Evolutionary conservation across 352 stramenopile genomes (phyloP), one percentile per base, ranked within the genome.

Genomic region (Phytophthora colocasiae): DNA sequence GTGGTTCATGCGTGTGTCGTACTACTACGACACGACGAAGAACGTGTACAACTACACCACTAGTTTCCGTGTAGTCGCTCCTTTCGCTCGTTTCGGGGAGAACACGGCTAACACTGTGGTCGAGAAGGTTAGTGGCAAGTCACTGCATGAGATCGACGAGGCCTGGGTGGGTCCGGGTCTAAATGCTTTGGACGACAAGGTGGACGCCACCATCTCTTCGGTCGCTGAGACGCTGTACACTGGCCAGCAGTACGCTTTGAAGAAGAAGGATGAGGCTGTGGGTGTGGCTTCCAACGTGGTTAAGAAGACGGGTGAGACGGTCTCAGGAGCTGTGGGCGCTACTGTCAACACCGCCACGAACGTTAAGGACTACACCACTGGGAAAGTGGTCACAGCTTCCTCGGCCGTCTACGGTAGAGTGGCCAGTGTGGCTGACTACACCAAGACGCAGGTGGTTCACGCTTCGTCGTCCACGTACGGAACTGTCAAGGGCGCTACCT

Each of bases 21-120:
- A 91, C 74, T 93, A 93, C 68, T 93, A 93, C 69, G 79, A 91
- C 58, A 90, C 81, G 27, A 83, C 76, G 17, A 93, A 93, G 80
- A 81, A 71, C 32, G 80, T 93, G 51, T 93, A 93, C 75, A 74
- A 81, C 67, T 93, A 93, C 75, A 87, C 85, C 34, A 92, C 85
- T 51, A 92, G 85, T 66, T 93, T 93, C 66, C 75, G 78, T 22
- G 73, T 88, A 26, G 77, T 93, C 27, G 69, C 69, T 26, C 66
- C 66, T 10, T 75, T 93, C 36, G 85, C 85, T 6, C 81, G 81
- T 8, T 77, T 92, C 24, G 81, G 83, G 29, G 85, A 93, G 66
- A 77, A 60, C 19, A 92, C 75, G 27, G 78, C 78, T n/a, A 91
- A 93, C 66, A 73, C 73, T 19, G 76, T 93, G 50, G 60, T 93